Base-by-base conservation (phyloP, 371 early-diverging fungal genomes). In the Apophysomyces variabilis region DNA sequence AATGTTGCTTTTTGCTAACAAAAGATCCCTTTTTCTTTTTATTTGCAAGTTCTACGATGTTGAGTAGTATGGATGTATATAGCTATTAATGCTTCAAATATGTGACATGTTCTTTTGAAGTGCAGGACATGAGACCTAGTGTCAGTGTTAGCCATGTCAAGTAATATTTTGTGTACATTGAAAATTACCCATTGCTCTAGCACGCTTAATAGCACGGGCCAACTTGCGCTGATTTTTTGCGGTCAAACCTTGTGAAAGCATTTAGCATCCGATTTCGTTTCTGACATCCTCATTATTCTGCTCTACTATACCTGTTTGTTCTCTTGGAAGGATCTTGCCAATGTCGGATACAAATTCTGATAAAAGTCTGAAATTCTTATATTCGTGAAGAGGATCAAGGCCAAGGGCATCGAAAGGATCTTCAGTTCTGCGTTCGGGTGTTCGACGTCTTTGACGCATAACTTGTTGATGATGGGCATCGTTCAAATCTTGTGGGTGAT, bases 191-290 rank as follows among this genome's bases (percentile, higher is more conserved):
- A 93, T 87, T 5, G 93, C 90, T 63, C 93, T 87, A 12, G 94
- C 93, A 66, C 95, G 84, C 71, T 92, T 92, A 57, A 95, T 91
- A 21, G 94, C 94, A 77, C 90, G 89, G 54, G 92, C 84, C 26
- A 95, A 69, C 59, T 89, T 85, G 63, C 92, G 89, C 76, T 95
- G 95, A 60, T 89, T 90, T 72, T 91, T 89, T 62, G 90, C 89
- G 14, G 85, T 84, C 32, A 93, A 79, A 50, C 87, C 84, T 76
- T 64, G 13, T 39, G 58, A 59, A n/a, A 58, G 47, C 54, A 43
- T 41, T 56, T 38, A 57, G 12, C 13, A 32, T 8, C n/a, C 26
- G 3, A n/a, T 39, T 35, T 26, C 41, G n/a, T 11, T 4, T 35
- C 13, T 45, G 11, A 39, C 18, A 59, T 32, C 18, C 9, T 8